Conservation (phyloP, 768 basidiomycete genomes). For the Phlebiopsis gigantea region DNA sequence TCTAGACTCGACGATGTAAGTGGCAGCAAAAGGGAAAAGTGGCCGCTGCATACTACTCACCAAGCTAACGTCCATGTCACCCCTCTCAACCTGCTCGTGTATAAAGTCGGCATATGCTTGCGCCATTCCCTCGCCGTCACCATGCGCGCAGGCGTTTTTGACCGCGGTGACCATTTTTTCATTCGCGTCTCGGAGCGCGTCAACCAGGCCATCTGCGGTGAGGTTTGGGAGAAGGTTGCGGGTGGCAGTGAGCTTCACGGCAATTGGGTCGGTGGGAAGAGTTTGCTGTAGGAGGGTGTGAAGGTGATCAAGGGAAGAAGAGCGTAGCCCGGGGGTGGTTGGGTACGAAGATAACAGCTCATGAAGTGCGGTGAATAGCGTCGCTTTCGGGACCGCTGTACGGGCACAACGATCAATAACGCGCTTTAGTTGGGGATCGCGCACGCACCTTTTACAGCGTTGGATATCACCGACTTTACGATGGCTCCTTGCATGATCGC, state of each 20-base stretch:
- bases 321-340: constrained; percentile 33
- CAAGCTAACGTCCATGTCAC: constrained; percentile 24
- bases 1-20: constrained; percentile 19
- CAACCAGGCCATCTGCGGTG: constrained; percentile 48
- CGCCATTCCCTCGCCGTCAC: constrained; percentile 25
- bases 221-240: constrained; percentile 28
- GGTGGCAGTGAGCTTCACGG: constrained; percentile 36
- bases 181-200: constrained; percentile 45
- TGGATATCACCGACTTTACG: constrained; percentile 69
- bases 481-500: constrained; percentile 77
- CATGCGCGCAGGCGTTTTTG: constrained; percentile 4
- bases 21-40: not conserved
- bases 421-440: constrained; percentile 13
- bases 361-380: constrained; percentile 39
- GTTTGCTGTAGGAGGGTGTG: constrained; percentile 34
- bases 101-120: constrained; percentile 41
- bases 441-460: constrained; percentile 63
- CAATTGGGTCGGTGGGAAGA: constrained; percentile 33
- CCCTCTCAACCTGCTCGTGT: constrained; percentile 38
- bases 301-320: constrained; percentile 37
- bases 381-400: constrained; percentile 35
- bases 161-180: constrained; percentile 40
- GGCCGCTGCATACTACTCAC: constrained; percentile 16
- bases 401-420: no score
- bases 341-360: constrained; percentile 39